Conservation (phyloP, 805 yeast genomes). For the Metschnikowia chrysomelidarum region DNA sequence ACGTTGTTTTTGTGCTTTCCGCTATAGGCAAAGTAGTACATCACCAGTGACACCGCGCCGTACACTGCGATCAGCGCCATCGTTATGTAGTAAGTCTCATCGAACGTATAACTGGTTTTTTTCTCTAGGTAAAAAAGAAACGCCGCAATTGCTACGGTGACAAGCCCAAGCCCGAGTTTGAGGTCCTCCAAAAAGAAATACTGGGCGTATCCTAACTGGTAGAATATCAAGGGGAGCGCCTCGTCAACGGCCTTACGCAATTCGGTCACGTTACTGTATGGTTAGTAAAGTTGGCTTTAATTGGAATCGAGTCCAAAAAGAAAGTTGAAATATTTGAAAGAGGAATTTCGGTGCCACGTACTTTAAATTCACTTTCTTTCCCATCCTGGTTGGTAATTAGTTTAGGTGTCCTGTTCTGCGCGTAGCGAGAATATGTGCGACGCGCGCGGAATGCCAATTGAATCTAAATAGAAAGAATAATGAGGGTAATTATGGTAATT, state of each 20-base stretch:
- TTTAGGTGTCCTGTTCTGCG: constrained; percentile 1
- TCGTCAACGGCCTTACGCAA: constrained; percentile 52
- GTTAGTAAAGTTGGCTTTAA: constrained; percentile 8
- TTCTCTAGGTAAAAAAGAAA: constrained; percentile 49
- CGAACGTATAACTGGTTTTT: constrained; percentile 40
- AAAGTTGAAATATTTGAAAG: too few relatives aligned
- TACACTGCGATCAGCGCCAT: constrained; percentile 37
- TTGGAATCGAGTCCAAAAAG: too few relatives aligned
- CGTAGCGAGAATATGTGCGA: constrained; percentile 4
- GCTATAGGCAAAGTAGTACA: constrained; percentile 32
- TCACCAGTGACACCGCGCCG: constrained; percentile 31
- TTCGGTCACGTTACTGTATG: constrained; percentile 43
- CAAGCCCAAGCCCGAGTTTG: constrained; percentile 49
- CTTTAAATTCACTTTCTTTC: constrained; percentile 26
- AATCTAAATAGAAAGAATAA: too few relatives aligned
- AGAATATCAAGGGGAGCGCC: constrained; percentile 39
- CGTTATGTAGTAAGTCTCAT: constrained; percentile 36
- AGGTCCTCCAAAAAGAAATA: constrained; percentile 45
- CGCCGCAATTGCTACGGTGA: constrained; percentile 47
- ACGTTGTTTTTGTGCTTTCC: constrained; percentile 43
- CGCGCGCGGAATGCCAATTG: too few relatives aligned
- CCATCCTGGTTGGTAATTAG: constrained; percentile 14
- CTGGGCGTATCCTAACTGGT: constrained; percentile 46
- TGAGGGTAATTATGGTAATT: too few relatives aligned
- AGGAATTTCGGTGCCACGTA: constrained; percentile 14